Base-by-base conservation (phyloP, 228 moss, liverwort and hornwort genomes). In the Sphagnum fallax region DNA sequence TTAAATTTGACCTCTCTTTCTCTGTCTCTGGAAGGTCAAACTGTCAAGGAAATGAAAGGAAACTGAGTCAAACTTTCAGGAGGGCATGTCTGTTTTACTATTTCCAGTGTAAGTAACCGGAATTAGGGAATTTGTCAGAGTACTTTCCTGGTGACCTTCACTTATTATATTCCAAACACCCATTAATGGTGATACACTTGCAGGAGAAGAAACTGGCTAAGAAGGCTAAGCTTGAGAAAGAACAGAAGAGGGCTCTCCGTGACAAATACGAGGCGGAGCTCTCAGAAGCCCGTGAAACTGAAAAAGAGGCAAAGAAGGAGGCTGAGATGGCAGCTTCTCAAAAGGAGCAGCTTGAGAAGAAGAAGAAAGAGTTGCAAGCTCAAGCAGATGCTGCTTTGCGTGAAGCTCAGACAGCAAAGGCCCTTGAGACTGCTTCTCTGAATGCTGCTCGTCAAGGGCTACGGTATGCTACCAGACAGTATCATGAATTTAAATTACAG, bases 361-460 rank as follows among this genome's bases (percentile, higher is more conserved):
- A 64, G 70, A 74, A 73, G 16, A 81, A 88, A 71, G 86, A 91
- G 65, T 60, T 94, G 63, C 94, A 88, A 48, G 70, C 69, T 53
- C 89, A 79, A 82, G 81, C 75, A 16, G 74, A 84, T 67, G 86
- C 84, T 68, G 94, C 94, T 49, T 83, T 75, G 32, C 86, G 66
- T 62, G 82, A 77, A 75, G 91, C 81, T 6, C 84, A 69, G 8
- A 88, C 86, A 70, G 79, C 86, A 49, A 89, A 88, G 80, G 89
- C 91, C 72, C 76, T 91, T 49, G 88, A 86, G 63, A 72, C 67
- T 67, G 91, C 88, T 67, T 61, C 78, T 12, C 74, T 61, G 55
- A 66, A 50, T 59, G 94, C 89, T 76, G 89, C 86, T 12, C 79
- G 89, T 65, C 75, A 86, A 74, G 79, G 86, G 75, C 83, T 80